These are phyloP conservation scores for Rosa persica DNA, from an alignment of 306 rosid species.

Conservation along the genomic window DNA sequence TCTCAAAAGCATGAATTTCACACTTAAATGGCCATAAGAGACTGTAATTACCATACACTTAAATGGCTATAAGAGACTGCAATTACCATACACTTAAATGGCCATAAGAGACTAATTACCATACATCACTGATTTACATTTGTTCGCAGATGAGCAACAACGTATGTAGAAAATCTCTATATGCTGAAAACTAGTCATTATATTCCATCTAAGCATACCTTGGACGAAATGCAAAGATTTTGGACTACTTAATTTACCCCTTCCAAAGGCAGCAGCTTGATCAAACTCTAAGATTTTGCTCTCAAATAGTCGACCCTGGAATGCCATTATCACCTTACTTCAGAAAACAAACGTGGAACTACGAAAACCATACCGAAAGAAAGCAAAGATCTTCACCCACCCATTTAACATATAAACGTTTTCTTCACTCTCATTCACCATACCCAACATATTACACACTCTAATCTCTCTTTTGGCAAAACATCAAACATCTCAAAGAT, in stretches of 20 bases:
- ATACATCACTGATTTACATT: neutral
- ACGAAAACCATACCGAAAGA: slow-evolving; percentile 5
- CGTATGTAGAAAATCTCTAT: neutral
- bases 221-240: neutral
- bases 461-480: slow-evolving; percentile 12
- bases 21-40: neutral
- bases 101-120: no score
- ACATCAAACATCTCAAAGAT: neutral
- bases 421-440: neutral
- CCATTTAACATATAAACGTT: slow-evolving; percentile 7
- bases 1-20: neutral
- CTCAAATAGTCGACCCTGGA: slow-evolving; percentile 30
- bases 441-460: neutral
- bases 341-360: slow-evolving; percentile 13
- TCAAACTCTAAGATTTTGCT: slow-evolving; percentile 21
- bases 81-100: no score
- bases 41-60: neutral
- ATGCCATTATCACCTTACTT: slow-evolving; percentile 27
- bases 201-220: slow-evolving; percentile 1
- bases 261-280: slow-evolving; percentile 20
- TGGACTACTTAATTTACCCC: neutral
- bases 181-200: neutral
- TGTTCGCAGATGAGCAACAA: neutral
- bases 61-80: no score
- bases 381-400: slow-evolving; percentile 7